Evolutionary conservation across 2,329 filamentous ascomycete genomes (phyloP).

Genomic region (Ophiognomonia clavigignenti-juglandacearum): DNA sequence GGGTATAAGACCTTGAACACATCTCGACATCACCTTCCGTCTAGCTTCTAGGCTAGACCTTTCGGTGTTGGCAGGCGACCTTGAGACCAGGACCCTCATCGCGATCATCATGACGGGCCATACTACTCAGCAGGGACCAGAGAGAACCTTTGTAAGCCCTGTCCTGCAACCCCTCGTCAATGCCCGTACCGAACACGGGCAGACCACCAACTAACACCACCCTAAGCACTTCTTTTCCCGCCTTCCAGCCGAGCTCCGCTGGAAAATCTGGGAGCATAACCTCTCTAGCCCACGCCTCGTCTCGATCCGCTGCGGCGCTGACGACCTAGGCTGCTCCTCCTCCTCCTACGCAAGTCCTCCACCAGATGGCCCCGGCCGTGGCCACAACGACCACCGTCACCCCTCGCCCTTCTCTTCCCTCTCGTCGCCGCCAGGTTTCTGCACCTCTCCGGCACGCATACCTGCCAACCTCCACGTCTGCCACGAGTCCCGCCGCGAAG

Average conservation of each 20-base stretch:
- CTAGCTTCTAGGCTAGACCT: neutral
- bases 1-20: neutral
- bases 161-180: neutral
- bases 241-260: conserved; percentile 42
- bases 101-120: neutral
- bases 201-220: neutral
- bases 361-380: neutral
- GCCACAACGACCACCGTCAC: neutral
- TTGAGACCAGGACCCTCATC: neutral
- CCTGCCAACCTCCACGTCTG: conserved; percentile 42
- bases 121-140: conserved; percentile 1
- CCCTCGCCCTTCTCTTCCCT: neutral
- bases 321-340: conserved; percentile 1
- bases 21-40: neutral
- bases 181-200: neutral
- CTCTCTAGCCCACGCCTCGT: conserved; percentile 39
- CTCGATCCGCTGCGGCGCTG: conserved; percentile 34
- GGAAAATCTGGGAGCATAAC: conserved; percentile 43
- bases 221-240: conserved; percentile 35
- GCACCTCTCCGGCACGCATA: conserved; percentile 35
- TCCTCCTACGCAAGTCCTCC: neutral
- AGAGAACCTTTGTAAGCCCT: conserved; percentile 8
- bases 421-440: conserved; percentile 26
- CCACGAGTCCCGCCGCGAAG: conserved; percentile 40
- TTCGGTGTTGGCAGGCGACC: neutral